Base-by-base conservation (phyloP, 495 filamentous ascomycete genomes). In the Penicillium macrosclerotiorum region DNA sequence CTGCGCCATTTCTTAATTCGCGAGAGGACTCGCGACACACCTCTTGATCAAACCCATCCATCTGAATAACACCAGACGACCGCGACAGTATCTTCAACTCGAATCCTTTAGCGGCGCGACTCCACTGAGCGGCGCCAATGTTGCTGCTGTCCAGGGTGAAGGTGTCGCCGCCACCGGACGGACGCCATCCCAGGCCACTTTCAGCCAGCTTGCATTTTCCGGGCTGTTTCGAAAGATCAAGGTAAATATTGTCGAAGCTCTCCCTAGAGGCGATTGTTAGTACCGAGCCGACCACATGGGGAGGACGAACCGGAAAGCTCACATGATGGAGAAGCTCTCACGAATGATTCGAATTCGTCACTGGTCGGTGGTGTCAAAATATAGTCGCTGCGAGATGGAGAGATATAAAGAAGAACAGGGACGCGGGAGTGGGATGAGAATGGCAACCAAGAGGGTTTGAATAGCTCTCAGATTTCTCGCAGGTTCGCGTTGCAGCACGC, bases 121-220 rank as follows among this genome's bases (percentile, higher is more conserved):
- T 96, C 94, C 94, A 99, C 59, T 97, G 93, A 34, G 91, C 91
- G 41, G 75, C 79, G 46, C 75, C 77, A 49, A 97, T 85, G 61
- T 95, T 88, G 61, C 77, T 81, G 55, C 78, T 79, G 60, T 95
- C 89, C 42, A 96, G 78, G 8, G 90, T 96, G 65, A 94, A 96
- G 44, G 89, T 89, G 31, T 96, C 91, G 57, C 89, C 88, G 54
- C 88, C 88, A 14, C 79, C 81, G 3, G 84, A 79, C 12, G 92
- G 89, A 64, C 90, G 93, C 94, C 94, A 99, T 35, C 91, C 94
- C 51, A 95, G 74, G 35, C 94, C 94, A 40, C 80, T 88, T 49
- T 96, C 92, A 31, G 89, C 90, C 54, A 99, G 88, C 57, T 92
- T 83, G 73, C 89, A 95, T 75, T 88, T 92, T 49, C 94, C 94